phyloP scores from a whole-genome alignment of 768 basidiomycete genomes.

The Mycena amicta region DNA sequence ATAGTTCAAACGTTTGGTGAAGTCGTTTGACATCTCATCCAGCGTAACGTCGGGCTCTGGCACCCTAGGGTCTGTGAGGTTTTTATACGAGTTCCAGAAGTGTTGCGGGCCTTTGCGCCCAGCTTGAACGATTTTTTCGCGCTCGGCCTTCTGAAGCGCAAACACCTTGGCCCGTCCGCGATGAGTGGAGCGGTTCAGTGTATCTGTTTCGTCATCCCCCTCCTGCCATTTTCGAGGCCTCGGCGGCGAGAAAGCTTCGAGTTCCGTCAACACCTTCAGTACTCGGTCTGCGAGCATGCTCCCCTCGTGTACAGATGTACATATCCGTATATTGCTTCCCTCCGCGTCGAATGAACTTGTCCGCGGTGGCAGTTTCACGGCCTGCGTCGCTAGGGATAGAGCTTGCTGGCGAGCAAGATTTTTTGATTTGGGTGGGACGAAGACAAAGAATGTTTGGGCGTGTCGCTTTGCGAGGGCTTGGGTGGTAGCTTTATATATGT shows the following conservation, averaged over 20 bases:
- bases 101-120: neutral
- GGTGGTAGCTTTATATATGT: neutral
- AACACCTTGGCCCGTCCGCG: conserved; percentile 6
- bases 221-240: neutral
- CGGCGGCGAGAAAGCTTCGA: neutral
- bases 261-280: neutral
- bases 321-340: neutral
- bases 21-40: neutral
- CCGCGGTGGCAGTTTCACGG: neutral
- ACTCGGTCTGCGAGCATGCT: neutral
- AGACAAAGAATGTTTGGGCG: neutral
- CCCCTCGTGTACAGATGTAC: neutral
- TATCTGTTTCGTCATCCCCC: neutral
- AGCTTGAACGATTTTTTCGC: neutral
- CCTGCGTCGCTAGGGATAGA: neutral
- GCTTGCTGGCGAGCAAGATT: neutral
- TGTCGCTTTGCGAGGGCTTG: neutral
- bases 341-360: neutral
- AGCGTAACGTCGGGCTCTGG: neutral
- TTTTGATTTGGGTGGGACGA: neutral
- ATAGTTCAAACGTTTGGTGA: conserved; percentile 1
- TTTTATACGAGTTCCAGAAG: neutral
- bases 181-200: neutral
- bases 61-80: neutral
- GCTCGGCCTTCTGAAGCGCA: neutral